Evolutionary conservation across 768 basidiomycete species (phyloP).

Genomic region (Podaxis carcinomalis): DNA sequence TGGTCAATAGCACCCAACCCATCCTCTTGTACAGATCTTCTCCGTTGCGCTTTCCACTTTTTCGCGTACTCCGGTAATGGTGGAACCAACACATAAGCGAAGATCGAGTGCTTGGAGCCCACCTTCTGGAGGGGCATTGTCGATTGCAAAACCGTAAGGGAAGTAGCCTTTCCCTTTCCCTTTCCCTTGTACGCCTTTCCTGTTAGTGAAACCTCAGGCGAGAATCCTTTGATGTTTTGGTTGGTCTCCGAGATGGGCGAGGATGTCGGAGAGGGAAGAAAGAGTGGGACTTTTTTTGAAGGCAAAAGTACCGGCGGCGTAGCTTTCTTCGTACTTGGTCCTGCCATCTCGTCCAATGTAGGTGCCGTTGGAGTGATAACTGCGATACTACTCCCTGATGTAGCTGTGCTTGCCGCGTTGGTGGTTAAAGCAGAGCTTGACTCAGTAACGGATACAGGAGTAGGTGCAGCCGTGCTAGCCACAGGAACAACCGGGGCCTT

Average conservation of each 20-base stretch:
- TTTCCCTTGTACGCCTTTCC: background rate
- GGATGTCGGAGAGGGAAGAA: conserved; percentile 42
- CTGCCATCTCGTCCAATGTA: background rate
- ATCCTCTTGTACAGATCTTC: background rate
- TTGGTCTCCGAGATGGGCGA: conserved; percentile 20
- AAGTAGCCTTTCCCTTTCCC: background rate
- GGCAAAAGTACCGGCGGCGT: background rate
- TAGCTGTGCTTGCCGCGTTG: background rate
- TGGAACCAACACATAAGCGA: conserved; percentile 5
- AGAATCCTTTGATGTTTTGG: background rate
- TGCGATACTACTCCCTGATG: background rate
- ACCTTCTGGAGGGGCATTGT: background rate
- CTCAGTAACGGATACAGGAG: background rate
- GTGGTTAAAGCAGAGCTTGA: background rate
- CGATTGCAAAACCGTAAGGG: background rate
- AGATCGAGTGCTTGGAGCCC: background rate
- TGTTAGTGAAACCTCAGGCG: background rate
- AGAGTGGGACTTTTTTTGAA: conserved; percentile 33
- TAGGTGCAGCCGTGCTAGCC: background rate
- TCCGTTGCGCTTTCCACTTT: conserved; percentile 2
- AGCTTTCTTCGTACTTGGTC: background rate
- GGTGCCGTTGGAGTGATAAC: background rate
- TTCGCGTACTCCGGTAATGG: conserved; percentile 3
- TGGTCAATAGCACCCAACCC: background rate
- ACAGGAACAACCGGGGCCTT: background rate